These are phyloP conservation scores for Dimargaris cristalligena DNA, from an alignment of 192 early-diverging fungal species.

Conservation along the genomic window DNA sequence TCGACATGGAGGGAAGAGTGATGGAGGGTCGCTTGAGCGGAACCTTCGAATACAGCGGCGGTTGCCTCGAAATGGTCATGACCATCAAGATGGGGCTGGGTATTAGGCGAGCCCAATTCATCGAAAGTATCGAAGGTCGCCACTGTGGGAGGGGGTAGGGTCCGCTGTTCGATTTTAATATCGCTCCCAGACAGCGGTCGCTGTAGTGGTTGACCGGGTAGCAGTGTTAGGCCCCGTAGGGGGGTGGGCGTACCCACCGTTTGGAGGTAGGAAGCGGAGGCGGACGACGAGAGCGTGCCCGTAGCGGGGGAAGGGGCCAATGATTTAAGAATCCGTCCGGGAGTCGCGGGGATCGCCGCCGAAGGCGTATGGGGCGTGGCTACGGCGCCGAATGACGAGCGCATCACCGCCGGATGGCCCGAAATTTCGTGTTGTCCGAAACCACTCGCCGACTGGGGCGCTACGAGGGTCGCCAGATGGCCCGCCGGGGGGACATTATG, in stretches of 20 bases:
- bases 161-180: background rate
- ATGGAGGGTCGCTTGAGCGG: no score
- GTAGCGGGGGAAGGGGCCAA: constrained; percentile 9
- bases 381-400: background rate
- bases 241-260: background rate
- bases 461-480: no score
- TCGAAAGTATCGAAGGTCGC: background rate
- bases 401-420: background rate
- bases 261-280: background rate
- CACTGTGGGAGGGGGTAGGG: background rate
- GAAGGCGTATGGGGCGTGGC: constrained; percentile 3
- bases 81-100: no score
- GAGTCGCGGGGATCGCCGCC: background rate
- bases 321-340: background rate
- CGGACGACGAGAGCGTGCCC: background rate
- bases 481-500: no score
- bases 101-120: no score
- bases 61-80: no score
- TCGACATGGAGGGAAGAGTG: no score
- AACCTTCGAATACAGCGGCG: no score
- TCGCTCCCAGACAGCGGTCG: background rate
- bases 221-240: background rate
- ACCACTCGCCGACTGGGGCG: no score
- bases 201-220: background rate
- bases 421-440: no score